Base-by-base conservation (phyloP, 2,329 filamentous ascomycete species). In the Microcyclospora tardicrescens region DNA sequence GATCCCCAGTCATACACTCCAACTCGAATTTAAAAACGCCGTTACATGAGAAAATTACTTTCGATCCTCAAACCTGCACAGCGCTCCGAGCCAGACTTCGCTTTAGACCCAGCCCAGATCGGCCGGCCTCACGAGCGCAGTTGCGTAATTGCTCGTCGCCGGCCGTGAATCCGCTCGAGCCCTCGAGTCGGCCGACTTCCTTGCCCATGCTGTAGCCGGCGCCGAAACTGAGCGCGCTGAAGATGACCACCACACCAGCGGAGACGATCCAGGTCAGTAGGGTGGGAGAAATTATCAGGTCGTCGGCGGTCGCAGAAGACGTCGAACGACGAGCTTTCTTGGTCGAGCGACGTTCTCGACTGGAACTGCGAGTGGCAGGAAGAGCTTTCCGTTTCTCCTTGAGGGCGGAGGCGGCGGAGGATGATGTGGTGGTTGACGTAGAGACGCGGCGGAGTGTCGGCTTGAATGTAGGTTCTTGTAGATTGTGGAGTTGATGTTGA, bases 241-340 rank as follows among this genome's bases (percentile, higher is more conserved):
- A 70, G 0, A 79, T 64, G 2, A 79, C 72, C 2, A 79, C 72
- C 13, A 79, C 74, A 2, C 76, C 75, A 0, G 76, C 76, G 35
- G 73, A 75, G 34, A 79, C 69, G 4, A 79, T 71, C 76, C 76
- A 80, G 0, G 75, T 78, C 47, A 79, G 68, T 8, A 79, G 60
- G 0, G 75, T 79, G 0, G 75, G 75, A 27, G 66, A 72, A 41
- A 74, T 65, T 10, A 36, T 11, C 16, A 40, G 19, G 33, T 53
- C 58, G 27, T 64, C 63, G 28, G 47, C 45, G 1, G 36, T 29
- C 11, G 41, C 39, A 10, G 36, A 43, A 11, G 51, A 48, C 16
- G 47, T 35, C 5, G 51, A 48, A 37, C 57, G 56, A 13, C 62
- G 60, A 5, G 57, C 57, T 41, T 68, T 69, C 53, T 69, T 69